Evolutionary conservation across 345 rosid genomes (phyloP), one percentile per base, ranked within the genome.

Genomic region (Carallia pectinifolia): DNA sequence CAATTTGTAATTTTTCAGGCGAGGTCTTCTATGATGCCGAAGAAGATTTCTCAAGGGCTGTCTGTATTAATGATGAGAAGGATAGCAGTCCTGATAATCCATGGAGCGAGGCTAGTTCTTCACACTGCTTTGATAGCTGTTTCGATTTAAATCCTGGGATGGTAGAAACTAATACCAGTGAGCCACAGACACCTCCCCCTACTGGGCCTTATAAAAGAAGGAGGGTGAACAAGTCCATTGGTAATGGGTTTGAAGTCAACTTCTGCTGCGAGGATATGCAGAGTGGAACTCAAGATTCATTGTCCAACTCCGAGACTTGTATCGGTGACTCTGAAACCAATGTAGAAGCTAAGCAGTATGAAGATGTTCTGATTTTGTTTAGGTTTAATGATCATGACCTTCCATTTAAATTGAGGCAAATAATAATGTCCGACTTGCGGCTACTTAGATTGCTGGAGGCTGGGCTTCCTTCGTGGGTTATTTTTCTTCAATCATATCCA

Each of bases 381-480:
- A 87, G 89, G 86, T 96, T 87, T 74, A 79, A 84, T 75, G 97
- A 96, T 66, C 86, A 71, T 50, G 85, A 89, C 71, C 88, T 96
- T 64, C 97, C 98, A 7, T 96, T 90, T 75, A 89, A 86, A 77
- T 73, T 96, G 61, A 84, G 83, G 76, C 82, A 88, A 68, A 79
- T 92, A 69, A 82, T 96, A 80, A 82, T 88, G 84, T 81, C 90
- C 47, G 89, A 96, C 77, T 65, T 86, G 75, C 87, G 93, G 67
- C 77, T 96, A 76, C 94, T 96, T 68, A 93, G 95, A 74, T 77
- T 96, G 58, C 78, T 92, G 62, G 99, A 96, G 81, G 90, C 99
- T 33, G 98, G 99, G 61, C 96, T 96, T 72, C 98, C 99, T 53
- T 89, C 99, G 27, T 96, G 99, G 99, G 98, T 91, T 62, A 70